Conservation (phyloP, 129 eudicot genomes). For the Centella asiatica region DNA sequence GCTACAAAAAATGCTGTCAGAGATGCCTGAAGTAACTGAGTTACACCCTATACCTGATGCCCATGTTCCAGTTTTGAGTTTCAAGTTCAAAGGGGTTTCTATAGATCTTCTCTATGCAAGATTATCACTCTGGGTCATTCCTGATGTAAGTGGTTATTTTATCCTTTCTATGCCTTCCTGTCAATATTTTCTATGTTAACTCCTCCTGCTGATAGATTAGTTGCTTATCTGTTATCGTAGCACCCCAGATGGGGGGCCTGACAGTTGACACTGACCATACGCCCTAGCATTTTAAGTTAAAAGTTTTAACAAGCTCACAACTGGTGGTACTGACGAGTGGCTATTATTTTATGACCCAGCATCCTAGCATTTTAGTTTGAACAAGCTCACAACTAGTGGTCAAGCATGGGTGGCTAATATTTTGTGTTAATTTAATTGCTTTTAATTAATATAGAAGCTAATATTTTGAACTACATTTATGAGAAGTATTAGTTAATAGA, state of each 20-base stretch:
- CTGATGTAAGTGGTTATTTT: slow-evolving; percentile 51
- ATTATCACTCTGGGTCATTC: slow-evolving; percentile 84
- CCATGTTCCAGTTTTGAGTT: slow-evolving; percentile 85
- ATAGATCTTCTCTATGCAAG: slow-evolving; percentile 94
- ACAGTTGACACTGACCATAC: too few relatives aligned
- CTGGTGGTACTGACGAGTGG: too few relatives aligned
- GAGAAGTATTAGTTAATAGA: too few relatives aligned
- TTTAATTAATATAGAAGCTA: too few relatives aligned
- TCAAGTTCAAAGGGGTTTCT: slow-evolving; percentile 85
- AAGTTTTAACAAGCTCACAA: too few relatives aligned
- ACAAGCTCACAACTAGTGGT: too few relatives aligned
- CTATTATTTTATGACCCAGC: too few relatives aligned
- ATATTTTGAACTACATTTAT: too few relatives aligned
- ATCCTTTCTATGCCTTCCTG: neutral
- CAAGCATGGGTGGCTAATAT: too few relatives aligned
- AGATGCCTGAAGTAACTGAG: slow-evolving; percentile 85
- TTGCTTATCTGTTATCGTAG: neutral
- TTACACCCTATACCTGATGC: slow-evolving; percentile 92
- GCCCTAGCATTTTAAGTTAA: too few relatives aligned
- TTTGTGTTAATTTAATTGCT: too few relatives aligned
- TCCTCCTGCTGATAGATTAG: neutral
- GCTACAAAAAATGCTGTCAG: slow-evolving; percentile 72
- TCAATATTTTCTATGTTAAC: neutral
- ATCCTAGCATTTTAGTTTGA: too few relatives aligned
- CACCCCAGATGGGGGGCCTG: neutral